Evolutionary conservation across 257 asterid genomes (phyloP), one percentile per base, ranked within the genome.

Genomic region (Striga asiatica): DNA sequence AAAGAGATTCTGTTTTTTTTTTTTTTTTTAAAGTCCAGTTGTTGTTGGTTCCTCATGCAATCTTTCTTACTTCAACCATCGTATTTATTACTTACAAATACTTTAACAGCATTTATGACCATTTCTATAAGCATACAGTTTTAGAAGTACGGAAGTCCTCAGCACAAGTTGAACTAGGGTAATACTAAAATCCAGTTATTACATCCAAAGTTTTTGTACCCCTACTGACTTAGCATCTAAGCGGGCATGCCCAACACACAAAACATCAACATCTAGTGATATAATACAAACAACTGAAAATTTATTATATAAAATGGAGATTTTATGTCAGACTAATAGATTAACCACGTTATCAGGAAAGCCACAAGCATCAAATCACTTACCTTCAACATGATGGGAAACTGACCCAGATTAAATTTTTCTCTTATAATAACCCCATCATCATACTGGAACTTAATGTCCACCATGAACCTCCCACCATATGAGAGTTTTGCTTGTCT

Each of bases 331-430:
- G n/a, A n/a, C n/a, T n/a, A n/a, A n/a, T n/a, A n/a, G n/a, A n/a
- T n/a, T n/a, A n/a, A n/a, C n/a, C n/a, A n/a, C n/a, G n/a, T n/a
- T 23, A 31, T 27, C 17, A 27, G 46, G 34, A 53, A 32, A 22
- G 56, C 50, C 21, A 47, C 39, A 31, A 13, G 12, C 25, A 10
- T 54, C 4, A 35, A 1, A 52, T 28, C 42, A 43, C 54, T 50
- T 48, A 82, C 98, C 97, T 84, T 88, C 65, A 92, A 76, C 98
- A 92, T 92, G 65, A 92, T 65, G 12, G 98, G 98, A 20, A 92
- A 71, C 70, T 67, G 85, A 42, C 98, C 98, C 38, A 92, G 63
- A 72, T 61, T 66, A 60, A 71, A 39, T 54, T 65, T 79, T 27
- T 82, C 89, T 74, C 92, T 74, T 5, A 92, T 56, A 32, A 45